Percentiles rank a stretch among this genome's conserved stretches.
These are phyloP conservation scores for Talaromyces sp. DNA, from an alignment of 2,329 filamentous ascomycete genomes.

Conservation along the genomic window DNA sequence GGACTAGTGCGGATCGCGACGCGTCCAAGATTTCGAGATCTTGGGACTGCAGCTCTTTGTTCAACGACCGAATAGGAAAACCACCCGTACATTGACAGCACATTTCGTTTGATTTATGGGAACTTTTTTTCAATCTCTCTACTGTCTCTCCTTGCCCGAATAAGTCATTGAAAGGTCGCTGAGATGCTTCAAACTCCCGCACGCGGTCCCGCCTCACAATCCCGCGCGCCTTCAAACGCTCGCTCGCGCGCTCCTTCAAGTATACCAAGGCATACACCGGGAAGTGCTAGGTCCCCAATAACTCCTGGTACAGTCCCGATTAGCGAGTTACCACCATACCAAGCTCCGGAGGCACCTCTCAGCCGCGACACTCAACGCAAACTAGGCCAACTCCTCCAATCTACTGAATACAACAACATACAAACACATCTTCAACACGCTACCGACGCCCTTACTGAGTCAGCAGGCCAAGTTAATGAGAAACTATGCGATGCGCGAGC, in stretches of 20 bases:
- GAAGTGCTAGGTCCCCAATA: neutral
- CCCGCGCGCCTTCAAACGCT: constrained; percentile 15
- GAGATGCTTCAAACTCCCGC: constrained; percentile 19
- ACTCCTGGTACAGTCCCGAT: neutral
- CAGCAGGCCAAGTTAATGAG: constrained; percentile 61
- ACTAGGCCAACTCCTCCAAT: constrained; percentile 49
- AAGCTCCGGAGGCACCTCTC: constrained; percentile 57
- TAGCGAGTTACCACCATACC: constrained; percentile 52
- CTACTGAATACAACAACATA: constrained; percentile 47
- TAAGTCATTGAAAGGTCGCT: neutral
- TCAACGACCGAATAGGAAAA: neutral
- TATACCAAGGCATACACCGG: neutral
- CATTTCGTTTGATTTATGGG: neutral
- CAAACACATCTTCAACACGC: constrained; percentile 54
- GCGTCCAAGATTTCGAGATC: constrained; percentile 23
- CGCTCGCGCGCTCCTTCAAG: constrained; percentile 6
- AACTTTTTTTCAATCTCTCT: no score
- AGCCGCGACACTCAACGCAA: constrained; percentile 49
- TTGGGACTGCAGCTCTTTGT: constrained; percentile 13
- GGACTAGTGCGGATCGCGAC: constrained; percentile 37
- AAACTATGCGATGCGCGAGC: constrained; percentile 46
- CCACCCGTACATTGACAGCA: neutral
- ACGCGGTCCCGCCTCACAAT: constrained; percentile 17
- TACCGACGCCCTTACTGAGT: constrained; percentile 49
- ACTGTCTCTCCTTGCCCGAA: no score